Evolutionary conservation across 1,284 basidiomycete species (phyloP).

Genomic region (Laetiporus sulphureus): DNA sequence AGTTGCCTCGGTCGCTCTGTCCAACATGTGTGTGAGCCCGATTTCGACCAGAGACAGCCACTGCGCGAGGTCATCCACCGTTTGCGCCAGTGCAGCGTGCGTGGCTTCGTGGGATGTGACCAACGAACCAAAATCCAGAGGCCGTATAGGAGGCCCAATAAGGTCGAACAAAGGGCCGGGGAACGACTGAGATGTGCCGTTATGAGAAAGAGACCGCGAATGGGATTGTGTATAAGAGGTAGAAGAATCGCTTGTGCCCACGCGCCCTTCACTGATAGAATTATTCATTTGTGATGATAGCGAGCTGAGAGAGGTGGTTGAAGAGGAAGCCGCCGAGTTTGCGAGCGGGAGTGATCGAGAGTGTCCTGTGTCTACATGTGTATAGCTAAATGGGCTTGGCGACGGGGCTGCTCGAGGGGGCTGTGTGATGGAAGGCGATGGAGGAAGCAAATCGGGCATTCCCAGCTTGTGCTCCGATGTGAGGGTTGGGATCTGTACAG

Average conservation of each 20-base stretch:
- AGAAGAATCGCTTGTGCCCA: conserved; percentile 13
- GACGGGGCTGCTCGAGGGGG: conserved; percentile 29
- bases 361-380: conserved; percentile 9
- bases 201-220: conserved; percentile 19
- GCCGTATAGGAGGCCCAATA: conserved; percentile 42
- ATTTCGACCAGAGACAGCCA: conserved; percentile 79
- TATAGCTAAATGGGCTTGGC: conserved; percentile 35
- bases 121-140: conserved; percentile 65
- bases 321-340: conserved; percentile 23
- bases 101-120: conserved; percentile 55
- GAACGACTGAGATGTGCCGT: conserved; percentile 15
- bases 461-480: conserved; percentile 65
- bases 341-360: conserved; percentile 13
- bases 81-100: conserved; percentile 65
- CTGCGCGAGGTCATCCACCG: conserved; percentile 72
- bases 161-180: conserved; percentile 13
- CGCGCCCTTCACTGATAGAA: conserved; percentile 17
- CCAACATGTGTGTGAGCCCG: conserved; percentile 63
- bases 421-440: conserved; percentile 59
- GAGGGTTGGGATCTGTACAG: conserved; percentile 50
- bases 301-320: conserved; percentile 24
- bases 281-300: conserved; percentile 21
- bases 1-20: conserved; percentile 36
- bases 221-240: conserved; percentile 17
- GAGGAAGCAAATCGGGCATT: conserved; percentile 67